These are phyloP conservation scores for Crassisporium funariophilum DNA, from an alignment of 768 basidiomycete species.

Conservation along the genomic window DNA sequence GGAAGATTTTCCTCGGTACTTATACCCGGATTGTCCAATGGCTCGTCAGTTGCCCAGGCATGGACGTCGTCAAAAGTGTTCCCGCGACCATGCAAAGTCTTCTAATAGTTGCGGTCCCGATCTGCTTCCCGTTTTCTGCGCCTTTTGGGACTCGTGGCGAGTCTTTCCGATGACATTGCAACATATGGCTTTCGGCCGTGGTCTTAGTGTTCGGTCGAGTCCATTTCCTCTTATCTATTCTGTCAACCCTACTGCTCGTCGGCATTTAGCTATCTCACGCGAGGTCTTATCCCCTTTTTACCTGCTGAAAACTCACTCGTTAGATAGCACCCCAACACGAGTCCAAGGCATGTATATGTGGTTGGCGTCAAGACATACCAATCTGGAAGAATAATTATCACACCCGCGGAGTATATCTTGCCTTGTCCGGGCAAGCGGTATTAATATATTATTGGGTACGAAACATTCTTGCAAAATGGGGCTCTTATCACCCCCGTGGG, in stretches of 20 bases:
- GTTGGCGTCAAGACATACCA: not conserved
- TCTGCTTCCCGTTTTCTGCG: no score
- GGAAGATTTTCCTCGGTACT: no score
- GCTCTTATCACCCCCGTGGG: no score
- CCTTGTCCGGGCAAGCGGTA: no score
- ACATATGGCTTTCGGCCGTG: not conserved
- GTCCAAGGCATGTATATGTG: not conserved
- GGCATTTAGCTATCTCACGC: not conserved
- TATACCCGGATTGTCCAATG: no score
- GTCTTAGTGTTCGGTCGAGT: not conserved
- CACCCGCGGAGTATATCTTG: no score
- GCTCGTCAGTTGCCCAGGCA: not conserved
- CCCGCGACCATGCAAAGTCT: no score
- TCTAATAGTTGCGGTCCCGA: no score
- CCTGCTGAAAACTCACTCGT: not conserved
- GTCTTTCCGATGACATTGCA: not conserved
- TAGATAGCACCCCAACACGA: not conserved
- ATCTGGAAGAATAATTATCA: no score
- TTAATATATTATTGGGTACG: no score
- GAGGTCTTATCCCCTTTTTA: not conserved
- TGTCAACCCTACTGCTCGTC: not conserved
- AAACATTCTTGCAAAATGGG: no score
- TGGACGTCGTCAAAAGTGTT: not conserved
- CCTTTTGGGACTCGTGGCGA: no score
- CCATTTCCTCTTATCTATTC: not conserved